Evolutionary conservation across 225 moss, liverwort and hornwort species (phyloP).

Genomic region (Pseudisothecium myosuroides): DNA sequence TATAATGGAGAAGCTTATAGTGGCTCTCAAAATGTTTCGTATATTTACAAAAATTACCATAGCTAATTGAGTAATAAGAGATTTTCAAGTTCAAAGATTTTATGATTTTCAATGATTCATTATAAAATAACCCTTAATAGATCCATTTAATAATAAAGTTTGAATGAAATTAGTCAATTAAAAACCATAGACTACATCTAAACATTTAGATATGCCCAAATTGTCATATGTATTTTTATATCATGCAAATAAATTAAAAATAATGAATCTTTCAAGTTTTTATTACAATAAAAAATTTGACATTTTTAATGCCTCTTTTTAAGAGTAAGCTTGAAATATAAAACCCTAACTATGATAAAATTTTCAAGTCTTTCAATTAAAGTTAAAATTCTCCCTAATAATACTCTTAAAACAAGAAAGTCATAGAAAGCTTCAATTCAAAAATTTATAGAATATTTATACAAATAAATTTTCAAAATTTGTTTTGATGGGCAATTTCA

Average conservation of each 20-base stretch:
- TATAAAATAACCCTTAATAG: fast-evolving
- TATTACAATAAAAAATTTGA: fast-evolving
- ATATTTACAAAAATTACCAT: not conserved
- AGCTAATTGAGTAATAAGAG: not conserved
- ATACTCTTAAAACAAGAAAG: not conserved
- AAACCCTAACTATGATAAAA: not conserved
- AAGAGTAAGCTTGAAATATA: not conserved
- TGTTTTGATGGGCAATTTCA: no score
- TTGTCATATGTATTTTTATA: not conserved
- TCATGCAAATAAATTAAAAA: no score
- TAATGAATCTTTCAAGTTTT: not conserved
- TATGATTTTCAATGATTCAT: not conserved
- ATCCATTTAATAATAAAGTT: not conserved
- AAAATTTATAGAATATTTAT: not conserved
- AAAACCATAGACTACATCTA: not conserved
- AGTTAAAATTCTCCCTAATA: not conserved
- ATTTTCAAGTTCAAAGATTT: not conserved
- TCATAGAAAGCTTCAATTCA: not conserved
- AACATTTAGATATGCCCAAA: not conserved
- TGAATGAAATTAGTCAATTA: not conserved
- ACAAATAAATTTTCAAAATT: not conserved
- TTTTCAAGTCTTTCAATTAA: not conserved
- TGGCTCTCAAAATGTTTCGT: not conserved
- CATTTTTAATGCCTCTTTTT: not conserved
- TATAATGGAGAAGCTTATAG: not conserved